Conservation (phyloP, 768 basidiomycete species). For the Suillus subalutaceus region DNA sequence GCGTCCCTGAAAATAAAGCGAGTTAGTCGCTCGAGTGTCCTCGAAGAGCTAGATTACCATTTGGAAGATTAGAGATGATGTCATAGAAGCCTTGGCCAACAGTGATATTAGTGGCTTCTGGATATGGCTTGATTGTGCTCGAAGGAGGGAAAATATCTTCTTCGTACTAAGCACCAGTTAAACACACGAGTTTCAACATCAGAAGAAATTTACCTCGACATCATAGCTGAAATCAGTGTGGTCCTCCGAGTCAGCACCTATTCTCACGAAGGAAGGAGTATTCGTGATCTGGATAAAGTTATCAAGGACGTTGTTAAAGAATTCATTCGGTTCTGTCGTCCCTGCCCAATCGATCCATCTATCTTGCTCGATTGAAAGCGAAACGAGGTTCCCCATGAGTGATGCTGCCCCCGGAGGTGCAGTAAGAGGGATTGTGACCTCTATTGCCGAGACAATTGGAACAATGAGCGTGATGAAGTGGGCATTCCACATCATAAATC, state of each 20-base stretch:
- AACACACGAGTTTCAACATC: neutral
- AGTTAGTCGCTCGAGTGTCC: neutral
- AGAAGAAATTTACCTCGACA: slow-evolving; percentile 40
- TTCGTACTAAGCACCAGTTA: slow-evolving; percentile 38
- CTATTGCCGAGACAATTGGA: slow-evolving; percentile 15
- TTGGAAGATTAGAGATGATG: slow-evolving; percentile 53
- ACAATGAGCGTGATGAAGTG: slow-evolving; percentile 8
- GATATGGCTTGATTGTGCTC: slow-evolving; percentile 58
- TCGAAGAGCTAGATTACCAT: slow-evolving; percentile 34
- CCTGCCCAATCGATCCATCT: slow-evolving; percentile 73
- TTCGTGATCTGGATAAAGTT: slow-evolving; percentile 59
- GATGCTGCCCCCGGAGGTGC: slow-evolving; percentile 38
- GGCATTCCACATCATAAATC: slow-evolving; percentile 10
- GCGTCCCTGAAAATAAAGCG: slow-evolving; percentile 47
- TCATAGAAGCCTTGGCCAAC: slow-evolving; percentile 62
- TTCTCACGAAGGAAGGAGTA: slow-evolving; percentile 56
- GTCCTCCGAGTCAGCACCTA: slow-evolving; percentile 61
- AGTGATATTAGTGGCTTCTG: slow-evolving; percentile 62
- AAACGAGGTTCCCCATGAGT: slow-evolving; percentile 52
- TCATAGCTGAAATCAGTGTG: slow-evolving; percentile 56
- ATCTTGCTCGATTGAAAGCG: slow-evolving; percentile 73
- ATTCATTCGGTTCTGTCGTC: slow-evolving; percentile 50
- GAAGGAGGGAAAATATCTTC: slow-evolving; percentile 53
- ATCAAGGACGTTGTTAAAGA: slow-evolving; percentile 61
- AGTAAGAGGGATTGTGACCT: slow-evolving; percentile 44